Base-by-base conservation (phyloP, 441 rosid genomes). In the Raphanus hybrid region DNA sequence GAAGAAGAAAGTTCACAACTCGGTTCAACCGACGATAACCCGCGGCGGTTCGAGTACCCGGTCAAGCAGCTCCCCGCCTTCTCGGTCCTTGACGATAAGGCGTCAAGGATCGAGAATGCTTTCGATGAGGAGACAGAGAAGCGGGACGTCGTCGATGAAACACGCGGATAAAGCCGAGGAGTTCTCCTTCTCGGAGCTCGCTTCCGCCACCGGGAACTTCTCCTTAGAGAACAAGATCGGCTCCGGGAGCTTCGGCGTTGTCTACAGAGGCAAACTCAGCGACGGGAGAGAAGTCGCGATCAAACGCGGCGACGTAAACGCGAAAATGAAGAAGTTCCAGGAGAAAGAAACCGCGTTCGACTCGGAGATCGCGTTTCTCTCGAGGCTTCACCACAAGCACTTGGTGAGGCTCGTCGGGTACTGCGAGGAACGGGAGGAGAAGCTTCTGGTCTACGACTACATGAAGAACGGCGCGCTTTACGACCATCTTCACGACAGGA, bases 281-380 rank as follows among this genome's bases (percentile, higher is more conserved):
- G 96, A 91, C 54, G 96, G 96, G 9, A 87, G 93, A 2, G 92
- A 92, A 60, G 99, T 93, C 6, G 98, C 98, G 3, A 88, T 91
- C 48, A 92, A 91, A 81, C 86, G 97, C 69, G 93, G 98, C 0
- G 94, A 90, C 52, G 85, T 86, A 1, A 81, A 80, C 15, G 75
- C 80, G 20, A 88, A 76, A 61, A 75, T 67, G 29, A 88, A 88
- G 87, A 91, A 88, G 62, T 76, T 84, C 63, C 97, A 83, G 32
- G 98, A 92, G 74, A 90, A 91, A 70, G 99, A 95, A 84, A 91
- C 84, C 16, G 98, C 99, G 32, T 95, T 92, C 7, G 89, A 87
- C 1, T 95, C 99, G 0, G 98, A 93, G 67, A 75, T 95, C 35
- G 86, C 92, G 3, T 86, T 95, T 73, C 67, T 95, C 15, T 90